A percentile compares a stretch with the other conserved stretches of the same genome.
These are phyloP conservation scores for Tephrocybe rancida DNA, from an alignment of 768 basidiomycete genomes.

Conservation along the genomic window DNA sequence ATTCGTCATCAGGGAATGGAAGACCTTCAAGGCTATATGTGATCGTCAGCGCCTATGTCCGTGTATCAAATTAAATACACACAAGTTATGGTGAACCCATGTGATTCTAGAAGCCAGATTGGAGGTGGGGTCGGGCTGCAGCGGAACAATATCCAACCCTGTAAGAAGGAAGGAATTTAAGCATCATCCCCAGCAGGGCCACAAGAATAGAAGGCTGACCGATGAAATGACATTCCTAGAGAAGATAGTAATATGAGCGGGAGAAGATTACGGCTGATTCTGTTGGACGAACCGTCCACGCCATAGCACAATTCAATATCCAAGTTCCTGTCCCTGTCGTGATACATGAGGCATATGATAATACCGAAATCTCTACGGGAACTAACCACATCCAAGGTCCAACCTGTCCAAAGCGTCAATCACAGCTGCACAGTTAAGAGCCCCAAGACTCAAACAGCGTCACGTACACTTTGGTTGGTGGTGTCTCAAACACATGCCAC, in stretches of 20 bases:
- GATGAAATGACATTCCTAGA: conserved; percentile 60
- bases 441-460: conserved; percentile 5
- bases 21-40: conserved; percentile 60
- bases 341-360: background rate
- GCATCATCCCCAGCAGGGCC: background rate
- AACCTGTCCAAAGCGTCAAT: conserved; percentile 40
- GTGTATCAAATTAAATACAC: conserved; percentile 22
- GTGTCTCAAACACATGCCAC: conserved; percentile 63
- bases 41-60: background rate
- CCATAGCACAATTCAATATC: conserved; percentile 64
- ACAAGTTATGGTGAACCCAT: conserved; percentile 80
- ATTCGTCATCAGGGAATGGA: conserved; percentile 72
- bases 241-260: conserved; percentile 7
- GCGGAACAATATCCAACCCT: conserved; percentile 73
- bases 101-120: conserved; percentile 63
- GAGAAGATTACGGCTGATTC: conserved; percentile 1
- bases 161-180: background rate
- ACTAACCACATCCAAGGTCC: conserved; percentile 74
- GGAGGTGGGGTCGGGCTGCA: conserved; percentile 67
- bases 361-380: background rate
- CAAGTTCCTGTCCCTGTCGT: conserved; percentile 68
- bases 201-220: conserved; percentile 35
- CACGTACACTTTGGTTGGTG: conserved; percentile 61
- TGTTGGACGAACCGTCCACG: conserved; percentile 58
- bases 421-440: background rate